Evolutionary conservation across 495 filamentous ascomycete species (phyloP).

Genomic region (Neurospora sp.): DNA sequence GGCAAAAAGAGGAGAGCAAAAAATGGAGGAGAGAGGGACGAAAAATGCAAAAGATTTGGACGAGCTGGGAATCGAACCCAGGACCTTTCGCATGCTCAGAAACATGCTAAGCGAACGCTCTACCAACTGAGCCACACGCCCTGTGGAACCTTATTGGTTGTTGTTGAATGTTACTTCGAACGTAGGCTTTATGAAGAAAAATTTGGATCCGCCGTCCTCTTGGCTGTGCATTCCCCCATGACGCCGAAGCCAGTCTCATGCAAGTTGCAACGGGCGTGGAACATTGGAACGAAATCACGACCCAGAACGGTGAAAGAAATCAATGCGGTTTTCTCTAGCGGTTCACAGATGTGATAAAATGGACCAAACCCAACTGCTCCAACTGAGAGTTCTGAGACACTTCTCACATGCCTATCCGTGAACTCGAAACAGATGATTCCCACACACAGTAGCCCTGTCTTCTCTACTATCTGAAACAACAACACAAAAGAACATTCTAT

Average conservation of each 20-base stretch:
- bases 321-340: too few species aligned
- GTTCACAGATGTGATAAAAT: too few species aligned
- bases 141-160: background rate
- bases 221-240: background rate
- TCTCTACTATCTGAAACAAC: background rate
- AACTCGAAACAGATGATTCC: background rate
- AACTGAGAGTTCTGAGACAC: background rate
- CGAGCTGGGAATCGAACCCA: background rate
- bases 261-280: background rate
- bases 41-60: background rate
- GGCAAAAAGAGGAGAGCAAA: background rate
- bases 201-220: background rate
- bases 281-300: background rate
- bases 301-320: too few species aligned
- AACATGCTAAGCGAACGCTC: background rate
- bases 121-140: background rate
- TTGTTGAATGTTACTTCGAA: background rate
- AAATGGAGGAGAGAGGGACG: accelerated
- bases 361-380: background rate
- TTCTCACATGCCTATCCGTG: background rate
- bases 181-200: background rate
- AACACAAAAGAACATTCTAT: background rate
- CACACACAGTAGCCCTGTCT: background rate
- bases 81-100: background rate
- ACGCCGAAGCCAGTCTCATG: background rate